Conservation (phyloP, 805 yeast species). For the Candida ficus region DNA sequence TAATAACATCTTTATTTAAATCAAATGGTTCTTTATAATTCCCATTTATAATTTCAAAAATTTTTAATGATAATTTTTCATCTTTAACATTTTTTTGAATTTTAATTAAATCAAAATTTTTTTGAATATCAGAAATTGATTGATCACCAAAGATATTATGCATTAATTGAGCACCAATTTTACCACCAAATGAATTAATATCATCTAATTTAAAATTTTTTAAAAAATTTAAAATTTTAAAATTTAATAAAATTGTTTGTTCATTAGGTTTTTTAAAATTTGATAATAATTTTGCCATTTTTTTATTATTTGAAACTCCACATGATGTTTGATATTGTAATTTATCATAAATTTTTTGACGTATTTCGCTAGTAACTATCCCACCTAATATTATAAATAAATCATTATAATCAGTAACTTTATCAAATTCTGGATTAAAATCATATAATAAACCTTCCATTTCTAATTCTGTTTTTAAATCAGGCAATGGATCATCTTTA, state of each 20-base stretch:
- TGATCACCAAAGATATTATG: conserved; percentile 44
- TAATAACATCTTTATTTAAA: conserved; percentile 51
- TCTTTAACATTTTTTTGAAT: conserved; percentile 50
- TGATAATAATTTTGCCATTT: conserved; percentile 82
- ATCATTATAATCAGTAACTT: conserved; percentile 72
- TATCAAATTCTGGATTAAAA: conserved; percentile 12
- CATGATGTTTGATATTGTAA: conserved; percentile 86
- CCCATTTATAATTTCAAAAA: conserved; percentile 67
- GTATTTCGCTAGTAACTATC: conserved; percentile 44
- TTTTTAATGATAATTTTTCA: conserved; percentile 42
- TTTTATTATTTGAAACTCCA: conserved; percentile 74
- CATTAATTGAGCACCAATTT: conserved; percentile 59
- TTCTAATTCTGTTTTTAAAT: conserved; percentile 33
- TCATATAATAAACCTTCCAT: conserved; percentile 13
- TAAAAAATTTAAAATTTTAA: conserved; percentile 47
- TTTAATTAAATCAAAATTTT: conserved; percentile 32
- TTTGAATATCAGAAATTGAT: conserved; percentile 4
- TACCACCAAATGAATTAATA: conserved; percentile 91
- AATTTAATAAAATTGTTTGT: conserved; percentile 67
- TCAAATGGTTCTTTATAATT: conserved; percentile 46
- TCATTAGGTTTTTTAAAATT: conserved; percentile 80
- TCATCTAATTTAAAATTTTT: conserved; percentile 60
- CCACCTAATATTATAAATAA: conserved; percentile 64
- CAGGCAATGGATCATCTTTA: conserved; percentile 34
- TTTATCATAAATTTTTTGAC: conserved; percentile 45